phyloP scores from a whole-genome alignment of 139 green algal species.

The Coelastrella sp. region DNA sequence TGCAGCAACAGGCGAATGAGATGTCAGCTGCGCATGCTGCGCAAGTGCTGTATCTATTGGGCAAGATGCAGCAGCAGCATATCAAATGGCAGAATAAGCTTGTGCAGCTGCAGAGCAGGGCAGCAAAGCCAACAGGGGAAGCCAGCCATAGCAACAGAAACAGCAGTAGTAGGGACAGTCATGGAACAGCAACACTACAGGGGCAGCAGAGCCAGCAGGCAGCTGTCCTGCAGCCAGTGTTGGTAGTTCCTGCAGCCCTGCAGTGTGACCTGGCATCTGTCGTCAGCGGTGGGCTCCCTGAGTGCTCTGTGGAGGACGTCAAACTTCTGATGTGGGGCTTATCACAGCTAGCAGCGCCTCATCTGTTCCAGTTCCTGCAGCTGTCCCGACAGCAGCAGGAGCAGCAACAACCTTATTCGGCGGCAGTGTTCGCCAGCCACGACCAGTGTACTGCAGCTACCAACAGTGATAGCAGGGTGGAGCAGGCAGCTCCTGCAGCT shows the following conservation, averaged over 20 bases:
- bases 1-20: neutral
- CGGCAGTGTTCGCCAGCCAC: too few relatives aligned
- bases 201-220: neutral
- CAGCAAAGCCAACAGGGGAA: neutral
- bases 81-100: neutral
- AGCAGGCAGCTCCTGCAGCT: neutral
- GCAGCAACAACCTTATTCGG: neutral
- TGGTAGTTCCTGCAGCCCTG: neutral
- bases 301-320: neutral
- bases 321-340: constrained; percentile 20
- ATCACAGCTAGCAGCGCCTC: constrained; percentile 1
- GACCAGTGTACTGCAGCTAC: neutral
- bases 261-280: neutral
- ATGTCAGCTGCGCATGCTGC: neutral
- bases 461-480: neutral
- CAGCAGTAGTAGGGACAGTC: neutral
- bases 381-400: constrained; percentile 3
- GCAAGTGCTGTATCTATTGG: constrained; percentile 33
- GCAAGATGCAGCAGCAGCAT: constrained; percentile 36
- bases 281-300: neutral
- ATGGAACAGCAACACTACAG: neutral
- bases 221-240: neutral
- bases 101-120: neutral
- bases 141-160: neutral
- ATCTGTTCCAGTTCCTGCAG: neutral